Evolutionary conservation across 164 flowering plant genomes (phyloP), one percentile per base, ranked within the genome.

Genomic region (Cinnamomum micranthum): DNA sequence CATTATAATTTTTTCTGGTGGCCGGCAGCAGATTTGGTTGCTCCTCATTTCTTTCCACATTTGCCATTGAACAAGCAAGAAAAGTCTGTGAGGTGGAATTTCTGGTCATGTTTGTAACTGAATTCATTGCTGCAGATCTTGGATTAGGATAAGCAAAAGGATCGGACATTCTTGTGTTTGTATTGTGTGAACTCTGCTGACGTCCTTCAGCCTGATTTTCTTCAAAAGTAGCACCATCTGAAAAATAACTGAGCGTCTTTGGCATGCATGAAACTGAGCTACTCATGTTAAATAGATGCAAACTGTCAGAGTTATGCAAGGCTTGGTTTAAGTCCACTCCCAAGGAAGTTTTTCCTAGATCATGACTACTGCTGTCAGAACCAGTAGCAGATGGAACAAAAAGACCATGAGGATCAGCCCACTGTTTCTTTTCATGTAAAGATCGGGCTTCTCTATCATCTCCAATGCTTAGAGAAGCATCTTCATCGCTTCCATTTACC

Each of bases 401-500:
- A 28, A 4, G 50, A 67, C 47, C 41, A 64, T 28, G 27, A 23
- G 2, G 51, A 71, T 65, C 74, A 71, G 76, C 71, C 25, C 72
- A 65, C n/a, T 27, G 13, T 12, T 55, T 28, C 35, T 73, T 83
- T 71, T 71, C 79, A 47, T 41, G 70, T 59, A 41, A 2, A 35
- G 63, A 50, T 71, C 41, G 83, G 64, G 27, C 4, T 31, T 73
- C 72, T 47, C 62, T 69, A 69, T 68, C 77, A 71, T 73, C 50
- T 25, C 58, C 73, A 22, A 52, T 68, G 74, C 76, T 60, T 41
- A 72, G 65, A 13, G 77, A 74, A 68, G 47, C 52, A 76, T 78
- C 77, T 67, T 73, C 75, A 23, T 65, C 72, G 74, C 78, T 84
- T 75, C 67, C 80, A 72, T 70, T 77, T 24, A 64, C 62, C 71